Base-by-base conservation (phyloP, 2,329 filamentous ascomycete genomes). In the Aspergillus novoparasiticus region DNA sequence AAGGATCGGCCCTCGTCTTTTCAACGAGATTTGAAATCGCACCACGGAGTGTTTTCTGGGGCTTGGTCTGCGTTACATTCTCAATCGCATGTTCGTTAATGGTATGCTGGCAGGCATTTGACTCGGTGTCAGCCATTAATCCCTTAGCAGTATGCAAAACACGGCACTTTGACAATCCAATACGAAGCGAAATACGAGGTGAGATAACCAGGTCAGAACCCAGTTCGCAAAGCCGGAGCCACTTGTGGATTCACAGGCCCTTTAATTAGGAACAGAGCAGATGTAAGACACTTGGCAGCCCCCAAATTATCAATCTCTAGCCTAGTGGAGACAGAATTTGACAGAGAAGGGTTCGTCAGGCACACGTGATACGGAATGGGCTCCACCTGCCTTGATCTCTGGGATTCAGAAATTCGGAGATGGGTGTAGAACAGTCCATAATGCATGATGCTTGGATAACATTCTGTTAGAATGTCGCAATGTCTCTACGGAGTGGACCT, bases 241-340 rank as follows among this genome's bases (percentile, higher is more conserved):
- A 30, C 10, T 4, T 34, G 48, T 32, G 9, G 16, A 11, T 9
- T n/a, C 14, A 11, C 3, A 36, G 26, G 16, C 28, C 19, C 28
- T 30, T 30, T 14, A 28, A 16, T 12, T 8, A 11, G 21, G 5
- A 11, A 30, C 16, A 53, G 16, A 53, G 30, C 48, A 53, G 19
- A 53, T 16, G 14, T 53, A 11, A 19, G 19, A 53, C 26, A 21
- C 50, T 34, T 28, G 30, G 26, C n/a, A 32, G 26, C 28, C 30
- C 30, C 26, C 21, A 51, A n/a, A 12, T 34, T 4, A n/a, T 34
- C 50, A n/a, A n/a, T 53, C 30, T 19, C 50, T 32, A 34, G 50
- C 34, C 50, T 32, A 34, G 50, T 53, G 50, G 50, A 21, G 50
- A 53, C 50, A 53, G 10, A 53, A 53, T 34, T 34, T 53, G 50